phyloP scores from a whole-genome alignment of 2,329 filamentous ascomycete genomes.

The Paraconiothyrium sp. region DNA sequence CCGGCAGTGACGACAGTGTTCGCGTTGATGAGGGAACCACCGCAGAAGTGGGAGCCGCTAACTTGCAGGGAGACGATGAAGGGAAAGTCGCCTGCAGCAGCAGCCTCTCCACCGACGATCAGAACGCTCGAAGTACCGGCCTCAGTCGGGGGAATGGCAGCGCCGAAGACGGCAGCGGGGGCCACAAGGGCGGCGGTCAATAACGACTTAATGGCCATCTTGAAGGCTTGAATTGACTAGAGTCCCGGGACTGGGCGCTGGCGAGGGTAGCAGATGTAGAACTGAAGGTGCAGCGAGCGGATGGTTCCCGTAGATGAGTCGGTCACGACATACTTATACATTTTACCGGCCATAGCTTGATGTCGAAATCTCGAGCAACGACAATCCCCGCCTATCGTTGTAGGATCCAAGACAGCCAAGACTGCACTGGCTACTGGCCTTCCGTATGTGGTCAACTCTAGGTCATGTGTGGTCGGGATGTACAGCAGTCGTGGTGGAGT shows the following conservation, averaged over 20 bases:
- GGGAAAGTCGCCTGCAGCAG: constrained; percentile 37
- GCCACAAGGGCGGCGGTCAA: constrained; percentile 33
- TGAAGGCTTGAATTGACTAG: constrained; percentile 1
- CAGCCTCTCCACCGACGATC: constrained; percentile 40
- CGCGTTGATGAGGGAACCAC: constrained; percentile 37
- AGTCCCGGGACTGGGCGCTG: constrained; percentile 15
- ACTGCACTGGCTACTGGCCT: constrained; percentile 27
- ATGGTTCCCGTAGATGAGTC: constrained; percentile 23
- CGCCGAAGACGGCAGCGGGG: constrained; percentile 31
- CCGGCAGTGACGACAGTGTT: constrained; percentile 42
- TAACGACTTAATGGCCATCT: constrained; percentile 25
- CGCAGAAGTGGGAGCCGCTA: constrained; percentile 37
- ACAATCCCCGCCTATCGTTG: constrained; percentile 24
- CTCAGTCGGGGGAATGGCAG: constrained; percentile 34
- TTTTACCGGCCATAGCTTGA: neutral
- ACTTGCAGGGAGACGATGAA: constrained; percentile 38
- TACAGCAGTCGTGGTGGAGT: constrained; percentile 1
- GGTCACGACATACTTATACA: constrained; percentile 30
- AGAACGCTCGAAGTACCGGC: constrained; percentile 12
- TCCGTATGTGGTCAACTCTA: constrained; percentile 22
- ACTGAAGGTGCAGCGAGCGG: constrained; percentile 30
- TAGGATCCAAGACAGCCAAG: constrained; percentile 27
- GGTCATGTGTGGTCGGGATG: constrained; percentile 11
- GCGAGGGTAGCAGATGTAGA: constrained; percentile 18
- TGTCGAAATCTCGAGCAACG: constrained; percentile 14